Conservation (phyloP, 148 eudicot genomes). For the Vaccinium myrtillus region DNA sequence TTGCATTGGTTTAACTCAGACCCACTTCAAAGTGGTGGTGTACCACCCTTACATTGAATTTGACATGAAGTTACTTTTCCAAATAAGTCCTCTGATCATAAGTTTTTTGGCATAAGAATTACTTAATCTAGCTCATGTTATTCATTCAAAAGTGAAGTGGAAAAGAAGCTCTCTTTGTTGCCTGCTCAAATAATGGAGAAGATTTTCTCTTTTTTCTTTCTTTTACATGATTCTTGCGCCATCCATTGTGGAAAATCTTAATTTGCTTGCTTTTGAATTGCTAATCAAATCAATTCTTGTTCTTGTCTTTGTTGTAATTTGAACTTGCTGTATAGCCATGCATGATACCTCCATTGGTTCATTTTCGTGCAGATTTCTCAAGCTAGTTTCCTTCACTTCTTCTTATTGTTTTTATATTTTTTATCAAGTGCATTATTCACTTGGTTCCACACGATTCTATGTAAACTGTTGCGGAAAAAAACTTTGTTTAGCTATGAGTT, state of each 20-base stretch:
- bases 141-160: background rate
- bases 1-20: background rate
- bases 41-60: background rate
- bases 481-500: background rate
- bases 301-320: background rate
- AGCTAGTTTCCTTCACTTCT: too few species aligned
- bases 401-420: too few species aligned
- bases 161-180: background rate
- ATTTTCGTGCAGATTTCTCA: background rate
- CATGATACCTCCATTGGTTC: background rate
- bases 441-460: background rate
- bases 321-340: conserved; percentile 1
- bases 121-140: background rate
- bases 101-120: background rate
- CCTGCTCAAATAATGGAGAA: background rate
- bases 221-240: background rate
- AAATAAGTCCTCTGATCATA: background rate
- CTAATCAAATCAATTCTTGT: background rate
- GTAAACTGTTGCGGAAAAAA: background rate
- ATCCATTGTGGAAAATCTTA: background rate
- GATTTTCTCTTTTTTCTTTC: background rate
- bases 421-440: too few species aligned
- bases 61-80: background rate
- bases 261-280: background rate
- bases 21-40: background rate